These are phyloP conservation scores for Nymphaea colorata DNA, from an alignment of 164 flowering plant species.

Conservation along the genomic window DNA sequence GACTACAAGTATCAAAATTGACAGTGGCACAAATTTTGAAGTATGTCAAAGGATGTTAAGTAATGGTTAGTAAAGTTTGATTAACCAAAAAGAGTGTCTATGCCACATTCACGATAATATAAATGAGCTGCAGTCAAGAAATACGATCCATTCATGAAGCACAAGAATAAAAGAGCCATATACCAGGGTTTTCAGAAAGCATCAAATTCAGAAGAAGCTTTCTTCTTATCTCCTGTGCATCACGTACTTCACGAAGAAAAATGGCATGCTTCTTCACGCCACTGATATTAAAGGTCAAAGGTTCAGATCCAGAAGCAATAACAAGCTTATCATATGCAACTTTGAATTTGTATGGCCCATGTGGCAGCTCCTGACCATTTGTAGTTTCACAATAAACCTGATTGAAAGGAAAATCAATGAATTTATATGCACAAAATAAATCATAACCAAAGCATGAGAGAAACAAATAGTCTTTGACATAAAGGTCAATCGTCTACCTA, in stretches of 20 bases:
- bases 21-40: too few species aligned
- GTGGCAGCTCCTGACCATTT: constrained; percentile 11
- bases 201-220: constrained; percentile 87
- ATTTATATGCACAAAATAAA: background rate
- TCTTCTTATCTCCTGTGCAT: constrained; percentile 92
- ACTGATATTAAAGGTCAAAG: constrained; percentile 74
- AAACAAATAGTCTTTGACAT: background rate
- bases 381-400: constrained; percentile 78
- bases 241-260: constrained; percentile 88
- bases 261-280: constrained; percentile 84
- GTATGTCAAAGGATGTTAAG: too few species aligned
- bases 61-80: too few species aligned
- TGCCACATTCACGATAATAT: too few species aligned
- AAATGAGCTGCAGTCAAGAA: too few species aligned
- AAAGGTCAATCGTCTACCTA: too few species aligned
- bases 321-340: constrained; percentile 84
- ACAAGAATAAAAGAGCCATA: background rate
- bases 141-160: too few species aligned
- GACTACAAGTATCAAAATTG: too few species aligned
- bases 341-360: constrained; percentile 65
- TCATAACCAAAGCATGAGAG: background rate
- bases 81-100: too few species aligned
- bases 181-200: constrained; percentile 92
- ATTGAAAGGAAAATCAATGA: background rate
- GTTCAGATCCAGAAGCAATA: constrained; percentile 80